Conservation (phyloP, 768 basidiomycete genomes). For the Astraeus odoratus region DNA sequence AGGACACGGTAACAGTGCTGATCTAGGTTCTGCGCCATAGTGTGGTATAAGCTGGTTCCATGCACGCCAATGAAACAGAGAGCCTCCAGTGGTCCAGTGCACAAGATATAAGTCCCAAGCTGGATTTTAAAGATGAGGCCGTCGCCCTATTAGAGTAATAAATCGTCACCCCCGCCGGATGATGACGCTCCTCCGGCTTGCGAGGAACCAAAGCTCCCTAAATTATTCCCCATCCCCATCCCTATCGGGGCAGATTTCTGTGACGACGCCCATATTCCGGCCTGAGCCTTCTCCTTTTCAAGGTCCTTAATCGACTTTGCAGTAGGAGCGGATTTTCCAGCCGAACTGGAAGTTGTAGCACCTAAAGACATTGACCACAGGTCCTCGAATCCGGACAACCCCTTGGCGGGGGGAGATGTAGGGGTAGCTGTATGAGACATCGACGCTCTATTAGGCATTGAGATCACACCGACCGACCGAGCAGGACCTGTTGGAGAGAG, state of each 20-base stretch:
- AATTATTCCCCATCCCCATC: conserved; percentile 14
- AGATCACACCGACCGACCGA: conserved; percentile 7
- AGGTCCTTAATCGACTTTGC: conserved; percentile 84
- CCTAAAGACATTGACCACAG: conserved; percentile 82
- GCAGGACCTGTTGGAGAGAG: conserved; percentile 17
- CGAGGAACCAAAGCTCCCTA: conserved; percentile 30
- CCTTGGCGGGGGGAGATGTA: conserved; percentile 30
- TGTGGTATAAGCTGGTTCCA: background rate
- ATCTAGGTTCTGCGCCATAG: no score
- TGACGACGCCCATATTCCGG: conserved; percentile 63
- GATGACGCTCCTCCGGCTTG: conserved; percentile 10
- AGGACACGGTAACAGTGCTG: no score
- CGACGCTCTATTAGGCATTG: conserved; percentile 11
- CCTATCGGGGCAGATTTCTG: conserved; percentile 17
- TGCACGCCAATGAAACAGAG: background rate
- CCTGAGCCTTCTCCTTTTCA: conserved; percentile 79
- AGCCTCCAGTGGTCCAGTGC: background rate
- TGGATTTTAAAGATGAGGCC: background rate
- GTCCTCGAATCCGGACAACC: conserved; percentile 71
- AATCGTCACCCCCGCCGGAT: conserved; percentile 33
- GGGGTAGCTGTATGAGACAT: conserved; percentile 10
- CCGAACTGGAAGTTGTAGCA: conserved; percentile 23
- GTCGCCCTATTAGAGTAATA: conserved; percentile 30
- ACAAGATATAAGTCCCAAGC: background rate
- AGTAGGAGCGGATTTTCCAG: conserved; percentile 29